Evolutionary conservation across 2,329 filamentous ascomycete species (phyloP), one percentile per base, ranked within the genome.

Genomic region (Basipetospora chlamydospora): DNA sequence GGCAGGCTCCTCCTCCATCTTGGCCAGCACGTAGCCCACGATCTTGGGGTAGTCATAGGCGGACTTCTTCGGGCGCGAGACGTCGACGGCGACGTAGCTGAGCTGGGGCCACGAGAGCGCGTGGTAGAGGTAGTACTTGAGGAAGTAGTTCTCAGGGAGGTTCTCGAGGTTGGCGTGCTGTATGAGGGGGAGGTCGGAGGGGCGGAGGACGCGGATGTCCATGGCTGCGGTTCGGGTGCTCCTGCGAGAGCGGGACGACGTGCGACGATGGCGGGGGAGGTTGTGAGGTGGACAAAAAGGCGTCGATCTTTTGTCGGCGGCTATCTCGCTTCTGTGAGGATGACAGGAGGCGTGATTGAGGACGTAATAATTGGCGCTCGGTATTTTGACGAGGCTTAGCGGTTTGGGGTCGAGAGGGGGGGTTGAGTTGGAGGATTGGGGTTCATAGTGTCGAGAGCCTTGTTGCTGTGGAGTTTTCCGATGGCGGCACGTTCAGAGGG

Each of bases 121-220:
- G 62, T 98, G 90, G 73, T 98, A 98, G 53, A 98, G 77, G 67
- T 98, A 98, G 71, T 98, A 98, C 72, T 98, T 98, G 63, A 94
- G 83, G 59, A 96, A 96, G 73, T 98, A 98, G 70, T 98, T 98
- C 62, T 98, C 90, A 46, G 90, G 90, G 37, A 98, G 73, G 66
- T 98, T 98, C 58, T 92, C 93, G 56, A 98, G 87, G 67, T 98
- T 96, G 55, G 88, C 88, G 60, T 92, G 86, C 64, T 98, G 90
- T 55, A 98, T 86, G 54, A 90, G 78, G 46, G 84, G 84, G 46
- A 92, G 82, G 61, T 92, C 84, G 44, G 76, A 80, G 44, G 84
- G 68, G 46, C 75, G 79, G 47, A 98, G 77, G 45, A 90, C 67
- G 46, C 88, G 80, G 61, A 98, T 93, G 64, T 92, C 84, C 84